Evolutionary conservation across 768 basidiomycete genomes (phyloP), one percentile per base, ranked within the genome.

Genomic region (Punctularia strigosozonata): DNA sequence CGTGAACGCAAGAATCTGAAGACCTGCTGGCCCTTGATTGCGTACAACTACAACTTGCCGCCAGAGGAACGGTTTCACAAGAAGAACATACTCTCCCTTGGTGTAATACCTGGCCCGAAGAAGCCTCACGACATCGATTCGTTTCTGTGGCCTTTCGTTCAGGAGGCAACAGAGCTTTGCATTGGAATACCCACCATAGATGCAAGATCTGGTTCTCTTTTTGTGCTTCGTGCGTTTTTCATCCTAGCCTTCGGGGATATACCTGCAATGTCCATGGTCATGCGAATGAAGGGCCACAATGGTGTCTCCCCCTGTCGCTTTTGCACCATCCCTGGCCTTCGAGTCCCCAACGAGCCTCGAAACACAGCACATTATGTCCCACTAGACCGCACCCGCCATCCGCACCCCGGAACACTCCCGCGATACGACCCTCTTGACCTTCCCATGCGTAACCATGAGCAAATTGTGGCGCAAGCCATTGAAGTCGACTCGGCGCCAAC

Each of bases 391-490:
- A 36, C 36, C 24, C 14, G 36, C 36, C 20, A 12, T 22, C 18
- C 21, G 36, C 36, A 12, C n/a, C 10, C 10, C 14, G n/a, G 7
- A 23, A 36, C n/a, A n/a, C n/a, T n/a, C n/a, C n/a, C n/a, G n/a
- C n/a, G n/a, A n/a, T 59, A 42, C 38, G 53, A 63, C 28, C 44
- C 58, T 0, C 3, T 22, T 1, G 43, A 57, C 15, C 57, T 70
- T 3, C 67, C 66, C 1, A 40, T 64, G 14, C 50, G 54, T 1
- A 54, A 38, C 1, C 61, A 68, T 34, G 32, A 41, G 1, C 47
- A 54, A 5, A 54, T 66, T 14, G 26, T 61, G 3, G 20, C 31
- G 0, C 45, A 55, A 5, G 54, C 55, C 0, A 10, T 32, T 1
- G 31, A 48, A 14, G 54, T 66, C 7, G 44, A 57, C 17, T 20